Base-by-base conservation (phyloP, 2,329 filamentous ascomycete species). In the Aureobasidium leucospermi region DNA sequence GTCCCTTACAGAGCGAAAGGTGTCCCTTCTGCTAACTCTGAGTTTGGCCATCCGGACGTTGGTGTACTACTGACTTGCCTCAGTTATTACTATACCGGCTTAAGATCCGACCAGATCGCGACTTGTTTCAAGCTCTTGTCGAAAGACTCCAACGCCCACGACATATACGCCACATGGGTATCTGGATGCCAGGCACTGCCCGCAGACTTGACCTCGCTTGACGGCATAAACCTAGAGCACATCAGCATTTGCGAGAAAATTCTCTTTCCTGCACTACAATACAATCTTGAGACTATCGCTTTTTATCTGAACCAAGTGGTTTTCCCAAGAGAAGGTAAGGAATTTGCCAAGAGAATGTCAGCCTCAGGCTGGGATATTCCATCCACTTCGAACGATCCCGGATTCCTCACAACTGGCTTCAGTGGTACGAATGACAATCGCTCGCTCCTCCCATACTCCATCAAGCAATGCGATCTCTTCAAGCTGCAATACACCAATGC, bases 1-100 rank as follows among this genome's bases (percentile, higher is more conserved):
- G 87, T 90, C 0, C 87, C 87, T 0, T 90, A 80, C 51, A 76
- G 81, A 10, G 84, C 84, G 0, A 89, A 90, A 60, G 87, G 86
- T 2, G 75, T 79, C 0, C 86, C 87, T 0, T 80, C 79, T 0
- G 79, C 82, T 0, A 78, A 82, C 5, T 81, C 85, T 0, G 86
- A 90, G 64, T 90, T 81, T 66, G 83, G 84, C 0, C 86, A 90
- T 63, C 85, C 86, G 0, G 81, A 90, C 64, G 84, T 87, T 0
- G 78, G 82, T 0, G 85, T 90, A 1, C 36, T 84, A 0, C 73
- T 90, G 1, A 90, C 86, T 0, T 85, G 81, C 11, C 71, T 91
- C 0, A 78, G 81, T 0, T 89, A 87, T 65, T 90, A 90, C 65
- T 86, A 89, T 52, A 69, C 75, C 1, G 85, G 85, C 0, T 68